A percentile compares a stretch with the other conserved stretches of the same genome.
phyloP scores from a whole-genome alignment of 495 filamentous ascomycete species.

The Antarctomyces pellizariae region DNA sequence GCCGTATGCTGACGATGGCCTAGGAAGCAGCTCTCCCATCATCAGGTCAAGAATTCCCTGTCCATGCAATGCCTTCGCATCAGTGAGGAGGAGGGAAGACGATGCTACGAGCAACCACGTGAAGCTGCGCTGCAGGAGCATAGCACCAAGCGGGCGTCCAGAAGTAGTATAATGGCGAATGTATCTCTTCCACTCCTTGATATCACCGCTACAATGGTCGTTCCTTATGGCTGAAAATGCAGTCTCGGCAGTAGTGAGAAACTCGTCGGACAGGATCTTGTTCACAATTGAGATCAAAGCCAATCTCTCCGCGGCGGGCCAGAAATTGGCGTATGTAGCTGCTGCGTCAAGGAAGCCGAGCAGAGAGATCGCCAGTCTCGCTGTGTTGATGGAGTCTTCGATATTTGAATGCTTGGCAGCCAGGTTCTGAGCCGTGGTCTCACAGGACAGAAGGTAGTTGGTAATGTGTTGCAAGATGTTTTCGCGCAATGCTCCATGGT shows the following conservation, averaged over 20 bases:
- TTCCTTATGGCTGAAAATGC: slow-evolving; percentile 68
- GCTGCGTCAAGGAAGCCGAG: slow-evolving; percentile 72
- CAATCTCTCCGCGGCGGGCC: slow-evolving; percentile 45
- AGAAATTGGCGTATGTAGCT: slow-evolving; percentile 53
- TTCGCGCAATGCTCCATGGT: slow-evolving; percentile 39
- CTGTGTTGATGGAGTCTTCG: slow-evolving; percentile 39
- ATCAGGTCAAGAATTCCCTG: slow-evolving; percentile 56
- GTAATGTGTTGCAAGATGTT: slow-evolving; percentile 33
- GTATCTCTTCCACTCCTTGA: slow-evolving; percentile 61
- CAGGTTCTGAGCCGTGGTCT: slow-evolving; percentile 21
- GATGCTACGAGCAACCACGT: slow-evolving; percentile 62
- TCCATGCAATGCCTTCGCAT: slow-evolving; percentile 30
- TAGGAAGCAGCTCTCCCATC: slow-evolving; percentile 24
- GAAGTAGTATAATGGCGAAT: slow-evolving; percentile 56
- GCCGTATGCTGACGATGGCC: slow-evolving; percentile 16
- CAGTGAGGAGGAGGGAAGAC: slow-evolving; percentile 44
- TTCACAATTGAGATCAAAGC: slow-evolving; percentile 43
- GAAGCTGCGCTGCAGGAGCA: slow-evolving; percentile 69
- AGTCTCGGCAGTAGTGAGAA: slow-evolving; percentile 63
- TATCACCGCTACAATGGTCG: slow-evolving; percentile 24
- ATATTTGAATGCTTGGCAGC: slow-evolving; percentile 11
- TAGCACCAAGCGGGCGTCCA: slow-evolving; percentile 69
- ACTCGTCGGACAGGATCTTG: slow-evolving; percentile 53
- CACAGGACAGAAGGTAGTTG: slow-evolving; percentile 42
- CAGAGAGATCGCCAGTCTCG: slow-evolving; percentile 56